These are phyloP conservation scores for Saussurea involucrata DNA, from an alignment of 129 eudicot species.

Conservation along the genomic window DNA sequence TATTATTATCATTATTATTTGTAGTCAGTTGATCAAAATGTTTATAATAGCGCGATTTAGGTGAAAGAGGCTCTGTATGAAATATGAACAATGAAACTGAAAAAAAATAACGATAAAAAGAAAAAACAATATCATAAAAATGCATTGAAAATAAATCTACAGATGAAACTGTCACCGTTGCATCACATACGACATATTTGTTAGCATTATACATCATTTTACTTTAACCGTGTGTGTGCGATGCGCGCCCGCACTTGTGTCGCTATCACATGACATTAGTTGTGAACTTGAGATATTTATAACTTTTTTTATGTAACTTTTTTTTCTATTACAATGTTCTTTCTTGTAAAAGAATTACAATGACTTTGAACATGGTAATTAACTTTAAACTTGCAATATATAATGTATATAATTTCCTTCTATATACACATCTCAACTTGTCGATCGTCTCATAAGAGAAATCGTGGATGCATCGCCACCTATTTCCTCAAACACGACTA, in stretches of 20 bases:
- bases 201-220: no score
- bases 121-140: no score
- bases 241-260: not conserved
- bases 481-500: conserved; percentile 74
- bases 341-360: not conserved
- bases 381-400: not conserved
- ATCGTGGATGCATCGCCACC: conserved; percentile 72
- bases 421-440: conserved; percentile 23
- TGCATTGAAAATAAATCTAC: no score
- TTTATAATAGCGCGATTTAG: no score
- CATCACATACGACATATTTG: no score
- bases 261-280: not conserved
- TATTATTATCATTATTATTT: no score
- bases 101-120: no score
- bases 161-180: no score
- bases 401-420: conserved; percentile 3
- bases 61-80: no score
- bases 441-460: conserved; percentile 56
- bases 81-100: no score
- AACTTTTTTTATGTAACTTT: not conserved
- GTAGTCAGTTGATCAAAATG: no score
- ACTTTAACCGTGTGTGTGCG: no score
- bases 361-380: not conserved
- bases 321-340: not conserved
- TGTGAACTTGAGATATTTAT: not conserved